These are phyloP conservation scores for Bryopsis sp. DNA, from an alignment of 139 green algal genomes.

Conservation along the genomic window DNA sequence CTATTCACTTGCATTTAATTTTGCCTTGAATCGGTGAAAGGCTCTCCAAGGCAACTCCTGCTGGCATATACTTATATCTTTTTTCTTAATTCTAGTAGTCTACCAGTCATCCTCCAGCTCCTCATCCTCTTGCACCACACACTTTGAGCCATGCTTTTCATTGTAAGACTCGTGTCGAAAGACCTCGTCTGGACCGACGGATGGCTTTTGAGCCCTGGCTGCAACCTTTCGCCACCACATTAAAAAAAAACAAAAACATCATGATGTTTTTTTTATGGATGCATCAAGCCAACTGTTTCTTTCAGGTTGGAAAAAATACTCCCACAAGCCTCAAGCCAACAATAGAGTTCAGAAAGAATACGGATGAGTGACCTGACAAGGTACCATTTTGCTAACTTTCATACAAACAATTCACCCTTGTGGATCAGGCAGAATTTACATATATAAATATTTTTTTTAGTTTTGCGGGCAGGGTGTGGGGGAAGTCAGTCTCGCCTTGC, in stretches of 20 bases:
- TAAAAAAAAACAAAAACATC: not conserved
- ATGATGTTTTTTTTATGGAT: no score
- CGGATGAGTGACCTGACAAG: not conserved
- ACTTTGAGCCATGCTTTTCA: constrained; percentile 68
- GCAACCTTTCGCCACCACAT: constrained; percentile 41
- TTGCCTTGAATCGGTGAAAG: no score
- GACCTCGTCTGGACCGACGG: constrained; percentile 61
- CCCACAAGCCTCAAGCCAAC: not conserved
- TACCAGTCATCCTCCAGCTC: constrained; percentile 9
- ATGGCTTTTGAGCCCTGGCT: constrained; percentile 38
- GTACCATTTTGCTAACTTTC: not conserved
- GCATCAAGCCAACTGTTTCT: not conserved
- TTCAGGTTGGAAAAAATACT: constrained; percentile 1
- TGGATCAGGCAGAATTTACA: no score
- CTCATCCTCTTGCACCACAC: constrained; percentile 19
- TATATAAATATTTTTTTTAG: no score
- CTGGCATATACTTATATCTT: no score
- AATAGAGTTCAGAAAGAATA: not conserved
- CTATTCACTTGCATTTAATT: no score
- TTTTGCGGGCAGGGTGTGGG: no score
- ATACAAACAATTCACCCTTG: no score
- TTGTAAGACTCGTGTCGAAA: constrained; percentile 79
- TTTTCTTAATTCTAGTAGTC: no score
- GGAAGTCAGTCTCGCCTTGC: no score
- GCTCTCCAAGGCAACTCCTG: no score